A percentile compares a stretch with the other conserved stretches of the same genome.
Conservation (phyloP, 73 alveolate genomes). For the Urostyla sp. region DNA sequence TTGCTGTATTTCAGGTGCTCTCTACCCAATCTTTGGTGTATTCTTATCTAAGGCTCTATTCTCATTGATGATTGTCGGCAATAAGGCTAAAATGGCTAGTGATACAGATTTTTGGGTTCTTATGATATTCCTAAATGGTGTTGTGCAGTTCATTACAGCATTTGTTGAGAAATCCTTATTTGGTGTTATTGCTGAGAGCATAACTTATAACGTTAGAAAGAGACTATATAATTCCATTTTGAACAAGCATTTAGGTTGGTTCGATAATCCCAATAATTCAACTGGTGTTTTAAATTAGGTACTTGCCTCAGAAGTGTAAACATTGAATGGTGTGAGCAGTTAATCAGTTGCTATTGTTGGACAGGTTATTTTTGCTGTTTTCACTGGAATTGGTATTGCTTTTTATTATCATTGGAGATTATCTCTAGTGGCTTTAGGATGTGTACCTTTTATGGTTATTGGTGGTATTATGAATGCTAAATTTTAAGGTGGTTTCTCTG, state of each 20-base stretch:
- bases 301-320: conserved; percentile 57
- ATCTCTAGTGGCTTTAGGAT: conserved; percentile 73
- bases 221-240: conserved; percentile 34
- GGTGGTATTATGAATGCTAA: conserved; percentile 73
- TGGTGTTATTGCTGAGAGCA: conserved; percentile 70
- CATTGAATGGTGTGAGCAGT: conserved; percentile 67
- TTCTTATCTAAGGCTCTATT: conserved; percentile 50
- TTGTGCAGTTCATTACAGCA: conserved; percentile 4
- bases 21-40: conserved; percentile 64
- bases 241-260: conserved; percentile 62
- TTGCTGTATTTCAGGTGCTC: conserved; percentile 50
- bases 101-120: conserved; percentile 39
- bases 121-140: conserved; percentile 20
- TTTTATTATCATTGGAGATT: conserved; percentile 75
- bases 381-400: conserved; percentile 74
- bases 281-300: conserved; percentile 63
- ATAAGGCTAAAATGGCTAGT: conserved; percentile 9
- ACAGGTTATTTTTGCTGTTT: conserved; percentile 56
- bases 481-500: conserved; percentile 68
- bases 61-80: conserved; percentile 44
- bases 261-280: conserved; percentile 62
- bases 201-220: conserved; percentile 53
- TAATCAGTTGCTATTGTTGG: conserved; percentile 55
- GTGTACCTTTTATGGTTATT: conserved; percentile 71
- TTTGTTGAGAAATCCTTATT: conserved; percentile 46